Evolutionary conservation across 2,329 filamentous ascomycete species (phyloP).

Genomic region (Lasiodiplodia sp.): DNA sequence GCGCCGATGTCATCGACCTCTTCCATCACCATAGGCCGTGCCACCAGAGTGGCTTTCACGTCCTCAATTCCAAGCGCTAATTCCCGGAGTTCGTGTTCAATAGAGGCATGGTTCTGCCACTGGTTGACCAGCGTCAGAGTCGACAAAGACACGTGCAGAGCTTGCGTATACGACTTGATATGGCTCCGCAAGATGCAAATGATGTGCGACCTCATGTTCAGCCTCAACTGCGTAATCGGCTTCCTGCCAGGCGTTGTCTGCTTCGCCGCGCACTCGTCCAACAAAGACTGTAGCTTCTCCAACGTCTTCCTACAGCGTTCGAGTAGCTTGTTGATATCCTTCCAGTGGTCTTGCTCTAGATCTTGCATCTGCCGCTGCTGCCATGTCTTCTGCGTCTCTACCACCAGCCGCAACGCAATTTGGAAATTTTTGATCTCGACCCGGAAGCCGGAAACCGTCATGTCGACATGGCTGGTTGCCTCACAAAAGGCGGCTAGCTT

Average conservation of each 20-base stretch:
- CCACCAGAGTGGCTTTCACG: conserved; percentile 10
- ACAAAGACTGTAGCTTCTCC: neutral
- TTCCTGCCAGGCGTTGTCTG: conserved; percentile 5
- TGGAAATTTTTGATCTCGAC: conserved; percentile 24
- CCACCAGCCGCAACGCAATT: conserved; percentile 9
- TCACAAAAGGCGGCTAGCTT: conserved; percentile 23
- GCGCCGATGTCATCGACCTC: neutral
- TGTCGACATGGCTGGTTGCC: conserved; percentile 22
- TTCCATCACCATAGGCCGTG: neutral
- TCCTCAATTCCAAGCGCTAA: conserved; percentile 16
- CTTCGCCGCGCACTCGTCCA: neutral
- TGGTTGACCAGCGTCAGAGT: conserved; percentile 15
- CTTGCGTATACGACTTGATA: conserved; percentile 27
- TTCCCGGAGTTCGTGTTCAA: conserved; percentile 12
- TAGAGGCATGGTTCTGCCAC: conserved; percentile 21
- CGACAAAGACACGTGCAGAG: conserved; percentile 24
- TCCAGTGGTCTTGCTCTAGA: conserved; percentile 26
- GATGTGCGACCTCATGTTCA: conserved; percentile 27
- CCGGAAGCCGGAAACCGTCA: conserved; percentile 19
- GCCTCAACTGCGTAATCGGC: conserved; percentile 17
- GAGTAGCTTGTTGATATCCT: conserved; percentile 12
- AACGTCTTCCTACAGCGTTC: conserved; percentile 16
- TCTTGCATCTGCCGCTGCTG: neutral
- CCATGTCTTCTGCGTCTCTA: neutral
- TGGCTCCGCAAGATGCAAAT: conserved; percentile 24